phyloP scores from a whole-genome alignment of 2,329 filamentous ascomycete genomes.

The Arthrobotrys megalospora region DNA sequence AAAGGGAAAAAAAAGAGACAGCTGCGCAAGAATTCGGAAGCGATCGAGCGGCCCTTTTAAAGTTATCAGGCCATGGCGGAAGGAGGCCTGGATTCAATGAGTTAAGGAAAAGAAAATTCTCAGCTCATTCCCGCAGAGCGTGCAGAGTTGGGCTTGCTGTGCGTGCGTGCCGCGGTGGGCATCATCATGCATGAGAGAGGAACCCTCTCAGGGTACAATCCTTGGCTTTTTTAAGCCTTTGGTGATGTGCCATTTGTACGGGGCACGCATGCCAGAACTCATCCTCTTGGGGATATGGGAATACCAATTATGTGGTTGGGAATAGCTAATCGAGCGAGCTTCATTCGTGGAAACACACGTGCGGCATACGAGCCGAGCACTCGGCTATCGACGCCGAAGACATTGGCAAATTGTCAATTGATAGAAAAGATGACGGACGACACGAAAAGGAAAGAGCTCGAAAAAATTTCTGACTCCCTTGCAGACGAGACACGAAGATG shows the following conservation, averaged over 20 bases:
- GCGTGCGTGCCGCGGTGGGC: constrained; percentile 38
- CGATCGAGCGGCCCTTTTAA: constrained; percentile 28
- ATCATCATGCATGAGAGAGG: constrained; percentile 47
- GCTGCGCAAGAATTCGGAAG: constrained; percentile 24
- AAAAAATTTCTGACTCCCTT: constrained; percentile 30
- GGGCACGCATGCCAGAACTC: constrained; percentile 18
- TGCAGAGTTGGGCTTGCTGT: constrained; percentile 19
- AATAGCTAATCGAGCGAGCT: constrained; percentile 7
- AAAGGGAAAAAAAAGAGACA: constrained; percentile 7
- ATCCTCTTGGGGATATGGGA: constrained; percentile 9
- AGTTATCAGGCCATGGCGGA: constrained; percentile 41
- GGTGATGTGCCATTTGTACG: constrained; percentile 47
- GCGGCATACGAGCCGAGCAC: constrained; percentile 18
- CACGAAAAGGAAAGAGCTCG: constrained; percentile 18
- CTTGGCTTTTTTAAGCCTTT: constrained; percentile 45
- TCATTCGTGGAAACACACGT: constrained; percentile 29
- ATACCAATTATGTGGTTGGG: constrained; percentile 30
- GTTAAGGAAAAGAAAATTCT: constrained; percentile 18
- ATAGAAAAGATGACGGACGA: constrained; percentile 22
- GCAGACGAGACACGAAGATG: constrained; percentile 16
- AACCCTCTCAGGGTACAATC: background rate
- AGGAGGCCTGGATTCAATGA: constrained; percentile 17
- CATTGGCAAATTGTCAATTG: constrained; percentile 31
- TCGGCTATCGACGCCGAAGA: constrained; percentile 6
- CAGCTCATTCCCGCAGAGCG: constrained; percentile 20